Base-by-base conservation (phyloP, 345 rosid genomes). In the Euphorbia pulcherrima region DNA sequence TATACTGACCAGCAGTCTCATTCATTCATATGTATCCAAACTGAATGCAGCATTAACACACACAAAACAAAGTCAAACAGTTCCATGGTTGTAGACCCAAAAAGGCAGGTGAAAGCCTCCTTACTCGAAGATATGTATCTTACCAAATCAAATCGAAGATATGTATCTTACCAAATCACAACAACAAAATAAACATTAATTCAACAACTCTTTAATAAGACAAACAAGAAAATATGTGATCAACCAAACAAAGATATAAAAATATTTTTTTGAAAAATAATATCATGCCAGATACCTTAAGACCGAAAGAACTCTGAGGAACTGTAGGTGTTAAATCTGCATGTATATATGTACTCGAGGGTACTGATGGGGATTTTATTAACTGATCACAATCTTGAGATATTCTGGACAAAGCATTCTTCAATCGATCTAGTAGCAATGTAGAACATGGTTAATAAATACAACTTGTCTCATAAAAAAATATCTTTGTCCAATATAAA, bases 301-400 rank as follows among this genome's bases (percentile, higher is more conserved):
- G 95, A 77, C 97, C 85, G 72, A 82, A 79, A 58, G 92, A 77
- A 71, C 65, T 87, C 6, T 85, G 78, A 71, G 92, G 87, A 77
- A 68, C 76, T 50, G 81, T 81, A 12, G 92, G 89, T 70, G 84
- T 82, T 73, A 94, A 75, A 68, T 95, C 97, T 60, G 81, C 78
- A 64, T 78, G 82, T 52, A 78, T 78, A 69, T 73, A 77, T 57
- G 82, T 41, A 76, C 73, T 78, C 66, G 77, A 68, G 75, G 87
- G 79, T 67, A 75, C 72, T 62, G 60, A 51, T 60, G 79, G 89
- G 48, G 89, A 86, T 71, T 88, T 95, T 71, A 90, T 83, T 97
- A 96, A 92, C 80, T 83, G 96, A 48, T 92, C 99, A 81, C 96
- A 87, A 73, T 92, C 97, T 79, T 92, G 99, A 61, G 92, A 70